phyloP scores from a whole-genome alignment of 176 grass and related monocot genomes.

The Zea mays region Zm-B73-REFERENCE-NAM-5.0 NC_050097.1:202232501-202233000 shows the following conservation, averaged over 20 bases:
- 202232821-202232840: neutral
- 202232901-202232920: too few relatives aligned
- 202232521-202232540: too few relatives aligned
- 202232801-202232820: conserved; percentile 31
- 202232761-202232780: conserved; percentile 36
- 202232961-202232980: too few relatives aligned
- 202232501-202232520: too few relatives aligned
- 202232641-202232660: neutral
- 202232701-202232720: conserved; percentile 41
- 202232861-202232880: too few relatives aligned
- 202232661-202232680: conserved; percentile 46
- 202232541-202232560: neutral
- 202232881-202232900: too few relatives aligned
- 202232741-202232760: conserved; percentile 72
- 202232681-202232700: too few relatives aligned
- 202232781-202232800: conserved; percentile 48
- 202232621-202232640: conserved; percentile 1
- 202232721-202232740: conserved; percentile 56
- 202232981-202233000: too few relatives aligned
- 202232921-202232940: too few relatives aligned
- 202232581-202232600: neutral
- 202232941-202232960: too few relatives aligned
- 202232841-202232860: too few relatives aligned
- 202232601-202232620: conserved; percentile 3
- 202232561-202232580: neutral